Percentiles rank a stretch among this genome's conserved stretches.
Conservation (phyloP, 192 early-diverging fungal species). For the Linnemannia hyalina region DNA sequence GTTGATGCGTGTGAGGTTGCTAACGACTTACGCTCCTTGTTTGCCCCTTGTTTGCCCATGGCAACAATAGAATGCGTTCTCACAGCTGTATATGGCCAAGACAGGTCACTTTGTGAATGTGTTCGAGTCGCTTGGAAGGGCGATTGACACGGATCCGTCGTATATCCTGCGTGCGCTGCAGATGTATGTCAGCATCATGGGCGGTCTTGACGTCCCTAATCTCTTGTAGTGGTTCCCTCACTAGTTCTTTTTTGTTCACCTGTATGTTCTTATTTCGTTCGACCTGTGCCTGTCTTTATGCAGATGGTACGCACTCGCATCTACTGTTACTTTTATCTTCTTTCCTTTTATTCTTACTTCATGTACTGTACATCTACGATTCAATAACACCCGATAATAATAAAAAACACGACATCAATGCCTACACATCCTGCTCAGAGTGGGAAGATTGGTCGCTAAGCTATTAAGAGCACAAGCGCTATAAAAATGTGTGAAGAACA, state of each 20-base stretch:
- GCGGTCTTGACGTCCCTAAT: constrained; percentile 32
- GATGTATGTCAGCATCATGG: constrained; percentile 68
- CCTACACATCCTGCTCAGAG: too few relatives aligned
- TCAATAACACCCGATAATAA: too few relatives aligned
- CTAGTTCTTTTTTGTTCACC: neutral
- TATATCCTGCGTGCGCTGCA: constrained; percentile 74
- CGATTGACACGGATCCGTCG: constrained; percentile 69
- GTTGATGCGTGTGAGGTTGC: neutral
- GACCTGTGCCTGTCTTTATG: too few relatives aligned
- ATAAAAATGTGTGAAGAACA: too few relatives aligned
- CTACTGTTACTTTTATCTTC: neutral
- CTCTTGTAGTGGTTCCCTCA: neutral
- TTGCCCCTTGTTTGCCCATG: neutral
- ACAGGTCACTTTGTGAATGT: constrained; percentile 67
- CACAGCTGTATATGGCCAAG: constrained; percentile 69
- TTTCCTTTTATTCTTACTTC: too few relatives aligned
- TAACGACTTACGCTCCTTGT: neutral
- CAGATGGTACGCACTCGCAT: neutral
- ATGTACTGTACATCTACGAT: too few relatives aligned
- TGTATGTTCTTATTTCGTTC: neutral
- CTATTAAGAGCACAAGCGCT: too few relatives aligned
- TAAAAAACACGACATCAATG: too few relatives aligned
- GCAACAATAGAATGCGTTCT: constrained; percentile 68
- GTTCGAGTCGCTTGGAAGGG: constrained; percentile 69
- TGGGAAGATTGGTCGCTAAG: too few relatives aligned